These are phyloP conservation scores for Phialophora chinensis DNA, from an alignment of 2,329 filamentous ascomycete species.

Conservation along the genomic window DNA sequence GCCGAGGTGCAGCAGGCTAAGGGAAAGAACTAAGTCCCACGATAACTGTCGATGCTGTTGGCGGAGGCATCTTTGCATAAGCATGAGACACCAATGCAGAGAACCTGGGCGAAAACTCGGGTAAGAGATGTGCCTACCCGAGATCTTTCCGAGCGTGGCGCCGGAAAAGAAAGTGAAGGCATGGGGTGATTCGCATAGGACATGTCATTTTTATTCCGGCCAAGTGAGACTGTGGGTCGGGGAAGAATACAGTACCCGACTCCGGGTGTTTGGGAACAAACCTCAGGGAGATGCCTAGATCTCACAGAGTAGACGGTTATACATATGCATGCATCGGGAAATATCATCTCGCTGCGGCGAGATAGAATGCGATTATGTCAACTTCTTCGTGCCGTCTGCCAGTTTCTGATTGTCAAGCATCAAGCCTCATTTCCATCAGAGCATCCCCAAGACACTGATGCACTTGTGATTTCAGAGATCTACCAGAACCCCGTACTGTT, in stretches of 20 bases:
- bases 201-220: background rate
- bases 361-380: background rate
- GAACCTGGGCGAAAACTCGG: background rate
- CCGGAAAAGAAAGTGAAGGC: no score
- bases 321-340: background rate
- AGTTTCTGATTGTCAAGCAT: background rate
- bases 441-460: no score
- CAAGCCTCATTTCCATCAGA: no score
- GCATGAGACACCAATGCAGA: background rate
- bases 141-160: background rate
- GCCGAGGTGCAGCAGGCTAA: constrained; percentile 72
- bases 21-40: constrained; percentile 20
- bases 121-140: background rate
- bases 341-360: background rate
- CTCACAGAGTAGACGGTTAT: background rate
- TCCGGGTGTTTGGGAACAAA: background rate
- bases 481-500: no score
- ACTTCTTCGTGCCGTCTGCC: background rate
- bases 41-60: background rate
- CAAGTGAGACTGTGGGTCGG: background rate
- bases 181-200: background rate
- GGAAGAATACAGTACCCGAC: background rate
- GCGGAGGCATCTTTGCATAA: background rate
- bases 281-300: background rate
- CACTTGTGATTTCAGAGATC: no score